Percentiles rank a stretch among this genome's conserved stretches.
These are phyloP conservation scores for Mucor circinelloides DNA, from an alignment of 371 early-diverging fungal species.

Conservation along the genomic window DNA sequence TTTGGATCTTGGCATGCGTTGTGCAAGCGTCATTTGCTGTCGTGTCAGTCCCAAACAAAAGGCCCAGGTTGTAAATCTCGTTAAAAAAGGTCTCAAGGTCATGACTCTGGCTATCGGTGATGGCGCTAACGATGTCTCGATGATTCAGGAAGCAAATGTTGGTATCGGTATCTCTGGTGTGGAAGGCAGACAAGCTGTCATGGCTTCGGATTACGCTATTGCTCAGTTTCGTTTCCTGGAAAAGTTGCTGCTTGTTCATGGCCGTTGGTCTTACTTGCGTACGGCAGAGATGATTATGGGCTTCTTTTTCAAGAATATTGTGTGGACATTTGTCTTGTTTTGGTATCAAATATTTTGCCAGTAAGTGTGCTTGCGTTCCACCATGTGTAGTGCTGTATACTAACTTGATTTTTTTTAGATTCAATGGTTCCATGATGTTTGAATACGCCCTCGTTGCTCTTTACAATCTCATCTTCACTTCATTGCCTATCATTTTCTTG, in stretches of 20 bases:
- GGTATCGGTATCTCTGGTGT: slow-evolving; percentile 94
- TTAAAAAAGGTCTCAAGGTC: slow-evolving; percentile 61
- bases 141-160: slow-evolving; percentile 91
- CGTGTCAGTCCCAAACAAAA: slow-evolving; percentile 93
- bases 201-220: slow-evolving; percentile 90
- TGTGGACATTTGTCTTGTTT: slow-evolving; percentile 77
- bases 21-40: slow-evolving; percentile 81
- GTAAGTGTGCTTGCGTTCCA: slow-evolving; percentile 39
- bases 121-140: slow-evolving; percentile 93
- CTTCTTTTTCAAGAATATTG: slow-evolving; percentile 82
- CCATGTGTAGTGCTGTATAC: not conserved
- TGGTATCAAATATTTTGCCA: slow-evolving; percentile 84
- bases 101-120: slow-evolving; percentile 89
- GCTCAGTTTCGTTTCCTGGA: slow-evolving; percentile 80
- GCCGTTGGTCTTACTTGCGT: slow-evolving; percentile 85
- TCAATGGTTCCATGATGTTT: slow-evolving; percentile 59
- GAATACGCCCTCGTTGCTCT: slow-evolving; percentile 81
- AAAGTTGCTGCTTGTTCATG: slow-evolving; percentile 78
- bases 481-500: slow-evolving; percentile 68
- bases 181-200: slow-evolving; percentile 91
- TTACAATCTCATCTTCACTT: slow-evolving; percentile 78
- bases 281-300: slow-evolving; percentile 77
- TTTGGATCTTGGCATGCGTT: slow-evolving; percentile 68
- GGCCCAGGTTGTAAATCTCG: slow-evolving; percentile 74
- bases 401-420: slow-evolving; percentile 20